These are phyloP conservation scores for Coelastrella sp. DNA, from an alignment of 139 green algal species.

Conservation along the genomic window DNA sequence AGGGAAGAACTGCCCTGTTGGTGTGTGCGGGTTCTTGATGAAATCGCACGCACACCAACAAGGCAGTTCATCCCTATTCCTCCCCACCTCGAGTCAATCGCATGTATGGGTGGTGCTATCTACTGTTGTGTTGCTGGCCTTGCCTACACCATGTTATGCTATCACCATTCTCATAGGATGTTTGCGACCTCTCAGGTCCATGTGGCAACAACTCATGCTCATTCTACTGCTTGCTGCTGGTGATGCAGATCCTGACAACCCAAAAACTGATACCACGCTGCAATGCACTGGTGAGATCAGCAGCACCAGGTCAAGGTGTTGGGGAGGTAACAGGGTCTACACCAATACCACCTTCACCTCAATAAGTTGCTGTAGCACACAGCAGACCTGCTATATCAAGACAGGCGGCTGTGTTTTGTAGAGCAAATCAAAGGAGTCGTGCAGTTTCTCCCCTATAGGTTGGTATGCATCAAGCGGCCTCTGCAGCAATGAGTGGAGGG, in stretches of 20 bases:
- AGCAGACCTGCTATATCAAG: neutral
- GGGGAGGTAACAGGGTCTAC: neutral
- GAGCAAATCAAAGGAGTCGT: no score
- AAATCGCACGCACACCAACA: no score
- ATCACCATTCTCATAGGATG: neutral
- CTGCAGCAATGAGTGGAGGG: no score
- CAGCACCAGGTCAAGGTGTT: neutral
- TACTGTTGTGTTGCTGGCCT: neutral
- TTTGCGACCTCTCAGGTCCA: neutral
- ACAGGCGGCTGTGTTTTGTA: constrained; percentile 1
- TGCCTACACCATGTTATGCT: neutral
- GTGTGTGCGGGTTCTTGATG: no score
- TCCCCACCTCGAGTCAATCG: no score
- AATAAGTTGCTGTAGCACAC: neutral
- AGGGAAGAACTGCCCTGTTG: no score
- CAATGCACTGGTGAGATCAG: neutral
- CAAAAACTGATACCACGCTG: neutral
- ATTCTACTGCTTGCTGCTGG: neutral
- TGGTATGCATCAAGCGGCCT: no score
- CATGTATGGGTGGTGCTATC: no score
- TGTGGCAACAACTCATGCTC: neutral
- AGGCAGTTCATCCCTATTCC: no score
- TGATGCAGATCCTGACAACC: constrained; percentile 24
- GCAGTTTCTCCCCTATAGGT: no score
- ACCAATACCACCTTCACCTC: neutral